Evolutionary conservation across 2,329 filamentous ascomycete genomes (phyloP).

Genomic region (Chaetothyriales sp.): DNA sequence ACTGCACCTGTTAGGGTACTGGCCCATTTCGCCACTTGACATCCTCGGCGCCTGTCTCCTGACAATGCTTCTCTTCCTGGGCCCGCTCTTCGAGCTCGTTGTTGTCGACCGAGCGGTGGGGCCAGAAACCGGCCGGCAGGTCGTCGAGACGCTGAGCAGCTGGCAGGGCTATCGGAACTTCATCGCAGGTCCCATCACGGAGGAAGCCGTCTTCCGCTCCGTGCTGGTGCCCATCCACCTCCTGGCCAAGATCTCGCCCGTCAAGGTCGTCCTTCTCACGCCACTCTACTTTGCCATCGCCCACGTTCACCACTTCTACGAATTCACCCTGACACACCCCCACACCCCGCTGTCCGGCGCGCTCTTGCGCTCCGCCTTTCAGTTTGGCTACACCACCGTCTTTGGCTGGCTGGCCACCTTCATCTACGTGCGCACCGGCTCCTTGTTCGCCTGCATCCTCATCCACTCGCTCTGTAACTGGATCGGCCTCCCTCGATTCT

Average conservation of each 20-base stretch:
- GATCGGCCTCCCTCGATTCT: slow-evolving; percentile 75
- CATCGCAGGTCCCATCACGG: slow-evolving; percentile 73
- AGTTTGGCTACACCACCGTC: slow-evolving; percentile 77
- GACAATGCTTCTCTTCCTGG: slow-evolving; percentile 64
- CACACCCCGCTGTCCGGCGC: slow-evolving; percentile 48
- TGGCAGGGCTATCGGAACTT: slow-evolving; percentile 80
- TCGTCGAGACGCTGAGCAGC: slow-evolving; percentile 48
- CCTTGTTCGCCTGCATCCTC: slow-evolving; percentile 56
- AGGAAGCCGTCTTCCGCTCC: slow-evolving; percentile 87
- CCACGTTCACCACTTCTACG: slow-evolving; percentile 90
- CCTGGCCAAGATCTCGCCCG: slow-evolving; percentile 44
- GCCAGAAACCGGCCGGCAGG: slow-evolving; percentile 29
- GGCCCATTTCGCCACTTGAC: slow-evolving; percentile 56
- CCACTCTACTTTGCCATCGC: slow-evolving; percentile 86
- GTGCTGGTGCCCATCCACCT: slow-evolving; percentile 71
- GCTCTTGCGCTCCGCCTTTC: slow-evolving; percentile 58
- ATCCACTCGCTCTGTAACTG: slow-evolving; percentile 86
- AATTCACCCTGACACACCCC: slow-evolving; percentile 71
- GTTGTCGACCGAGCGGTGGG: slow-evolving; percentile 56
- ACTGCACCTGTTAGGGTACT: slow-evolving; percentile 61
- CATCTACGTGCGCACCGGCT: slow-evolving; percentile 71
- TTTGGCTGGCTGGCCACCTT: slow-evolving; percentile 93
- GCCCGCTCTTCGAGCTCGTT: slow-evolving; percentile 66
- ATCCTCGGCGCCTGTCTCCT: slow-evolving; percentile 50
- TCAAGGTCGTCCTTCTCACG: slow-evolving; percentile 58